phyloP scores from a whole-genome alignment of 2,329 filamentous ascomycete genomes.

The Ophiostoma montium region DNA sequence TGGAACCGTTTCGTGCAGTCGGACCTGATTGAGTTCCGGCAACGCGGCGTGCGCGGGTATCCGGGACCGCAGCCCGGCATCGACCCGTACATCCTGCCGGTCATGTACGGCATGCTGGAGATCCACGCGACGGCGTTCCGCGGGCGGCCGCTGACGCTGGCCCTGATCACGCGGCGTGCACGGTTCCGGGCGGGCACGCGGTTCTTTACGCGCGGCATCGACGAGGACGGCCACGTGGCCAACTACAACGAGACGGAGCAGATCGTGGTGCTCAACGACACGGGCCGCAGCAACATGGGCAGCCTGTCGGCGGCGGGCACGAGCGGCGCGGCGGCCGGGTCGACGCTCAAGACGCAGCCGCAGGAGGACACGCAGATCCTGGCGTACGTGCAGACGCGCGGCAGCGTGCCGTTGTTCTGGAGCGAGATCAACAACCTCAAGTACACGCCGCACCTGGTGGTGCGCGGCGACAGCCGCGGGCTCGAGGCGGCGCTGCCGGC shows the following conservation, averaged over 20 bases:
- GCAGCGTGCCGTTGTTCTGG: slow-evolving; percentile 94
- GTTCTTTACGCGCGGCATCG: slow-evolving; percentile 88
- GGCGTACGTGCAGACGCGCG: slow-evolving; percentile 91
- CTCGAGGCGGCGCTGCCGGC: slow-evolving; percentile 68
- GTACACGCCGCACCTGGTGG: slow-evolving; percentile 81
- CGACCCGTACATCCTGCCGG: slow-evolving; percentile 86
- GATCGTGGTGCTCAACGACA: slow-evolving; percentile 77
- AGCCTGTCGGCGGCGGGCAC: slow-evolving; percentile 58
- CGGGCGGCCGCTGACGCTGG: slow-evolving; percentile 67
- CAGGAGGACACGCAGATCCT: slow-evolving; percentile 69
- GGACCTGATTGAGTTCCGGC: slow-evolving; percentile 81
- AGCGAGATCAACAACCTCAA: slow-evolving; percentile 85
- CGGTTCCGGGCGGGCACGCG: slow-evolving; percentile 79
- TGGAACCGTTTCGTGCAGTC: slow-evolving; percentile 93
- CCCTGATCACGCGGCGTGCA: slow-evolving; percentile 78
- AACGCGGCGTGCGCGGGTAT: slow-evolving; percentile 44
- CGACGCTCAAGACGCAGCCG: slow-evolving; percentile 23
- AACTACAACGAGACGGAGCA: slow-evolving; percentile 99
- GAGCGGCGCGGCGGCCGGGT: slow-evolving; percentile 23
- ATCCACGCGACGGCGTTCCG: slow-evolving; percentile 81
- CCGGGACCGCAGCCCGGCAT: slow-evolving; percentile 57
- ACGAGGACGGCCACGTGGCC: slow-evolving; percentile 87
- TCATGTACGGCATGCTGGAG: slow-evolving; percentile 93
- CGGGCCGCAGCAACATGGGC: slow-evolving; percentile 51
- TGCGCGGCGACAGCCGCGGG: slow-evolving; percentile 71